phyloP scores from a whole-genome alignment of 2,329 filamentous ascomycete species.

The Capronia americana region DNA sequence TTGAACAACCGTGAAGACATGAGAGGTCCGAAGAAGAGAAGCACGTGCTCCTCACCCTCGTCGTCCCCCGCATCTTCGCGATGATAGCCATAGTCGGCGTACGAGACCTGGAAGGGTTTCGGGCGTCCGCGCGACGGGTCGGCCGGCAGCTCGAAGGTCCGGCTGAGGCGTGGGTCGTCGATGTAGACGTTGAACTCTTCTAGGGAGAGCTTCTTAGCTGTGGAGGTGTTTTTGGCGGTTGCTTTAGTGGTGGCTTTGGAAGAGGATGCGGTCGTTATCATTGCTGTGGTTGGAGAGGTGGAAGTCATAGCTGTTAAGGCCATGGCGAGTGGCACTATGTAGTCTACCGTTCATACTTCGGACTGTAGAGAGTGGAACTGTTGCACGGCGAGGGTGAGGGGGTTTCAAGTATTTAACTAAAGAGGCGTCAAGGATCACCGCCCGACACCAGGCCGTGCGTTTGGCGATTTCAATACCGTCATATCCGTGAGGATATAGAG shows the following conservation, averaged over 20 bases:
- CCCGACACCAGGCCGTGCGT: no score
- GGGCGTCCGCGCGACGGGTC: conserved; percentile 1
- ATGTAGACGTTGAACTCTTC: conserved; percentile 5
- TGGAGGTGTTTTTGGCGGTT: background rate
- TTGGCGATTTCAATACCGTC: no score
- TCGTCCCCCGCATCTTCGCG: background rate
- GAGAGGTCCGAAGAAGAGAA: conserved; percentile 6
- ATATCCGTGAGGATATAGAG: no score
- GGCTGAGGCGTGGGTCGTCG: conserved; percentile 5
- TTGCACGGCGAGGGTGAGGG: background rate
- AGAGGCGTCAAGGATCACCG: no score
- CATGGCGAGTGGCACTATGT: background rate
- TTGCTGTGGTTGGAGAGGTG: background rate
- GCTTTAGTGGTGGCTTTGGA: background rate
- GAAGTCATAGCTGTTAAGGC: background rate
- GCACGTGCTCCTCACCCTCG: conserved; percentile 8
- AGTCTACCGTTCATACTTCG: background rate
- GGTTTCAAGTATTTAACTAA: background rate
- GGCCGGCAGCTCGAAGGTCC: conserved; percentile 8
- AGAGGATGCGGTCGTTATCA: background rate
- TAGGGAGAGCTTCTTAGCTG: background rate
- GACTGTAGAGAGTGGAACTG: background rate
- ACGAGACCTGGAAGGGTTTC: conserved; percentile 4
- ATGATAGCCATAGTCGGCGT: conserved; percentile 13
- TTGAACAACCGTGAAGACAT: conserved; percentile 6